Evolutionary conservation across 2,329 filamentous ascomycete genomes (phyloP), one percentile per base, ranked within the genome.

Genomic region (Pseudogymnoascus sp.): DNA sequence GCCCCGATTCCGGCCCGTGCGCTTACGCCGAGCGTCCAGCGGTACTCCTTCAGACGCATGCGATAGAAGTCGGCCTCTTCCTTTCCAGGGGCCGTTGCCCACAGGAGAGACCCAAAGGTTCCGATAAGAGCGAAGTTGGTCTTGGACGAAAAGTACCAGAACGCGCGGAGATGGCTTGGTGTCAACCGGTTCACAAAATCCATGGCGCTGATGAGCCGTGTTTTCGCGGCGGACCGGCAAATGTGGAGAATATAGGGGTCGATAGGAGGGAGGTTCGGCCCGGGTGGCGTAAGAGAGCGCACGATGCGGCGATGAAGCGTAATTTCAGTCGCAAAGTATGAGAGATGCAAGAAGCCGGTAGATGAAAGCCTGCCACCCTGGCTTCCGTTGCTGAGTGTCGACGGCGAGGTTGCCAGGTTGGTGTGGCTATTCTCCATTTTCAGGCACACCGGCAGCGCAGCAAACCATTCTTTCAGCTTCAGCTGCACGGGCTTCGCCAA

Each of bases 41-140:
- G 84, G 72, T 97, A 97, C 76, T 99, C 93, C 64, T 86, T 87
- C 22, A 97, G 77, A 1, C 93, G 82, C 11, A 90, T 83, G 38
- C 90, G 86, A 75, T 97, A 99, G 82, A 96, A 97, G 33, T 94
- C 91, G 0, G 90, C 91, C 74, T 97, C 93, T 72, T 97, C 92
- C 58, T 86, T 82, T 0, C 90, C 91, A 0, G 91, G 91, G 0
- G 90, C 90, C 0, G 92, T 96, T 8, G 92, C 91, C 84, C 91
- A 93, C 3, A 97, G 82, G 9, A 97, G 79, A 12, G 90, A 90
- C 3, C 92, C 93, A 73, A 97, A 97, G 0, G 92, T 96, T 62
- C 92, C 92, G 70, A 97, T 96, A 9, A 97, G 81, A 0, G 93
- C 92, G 75, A 97, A 97, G 75, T 96, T 96, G 38, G 89, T 90